Base-by-base conservation (phyloP, 805 yeast species). In the Saccharomycopsis microspora region DNA sequence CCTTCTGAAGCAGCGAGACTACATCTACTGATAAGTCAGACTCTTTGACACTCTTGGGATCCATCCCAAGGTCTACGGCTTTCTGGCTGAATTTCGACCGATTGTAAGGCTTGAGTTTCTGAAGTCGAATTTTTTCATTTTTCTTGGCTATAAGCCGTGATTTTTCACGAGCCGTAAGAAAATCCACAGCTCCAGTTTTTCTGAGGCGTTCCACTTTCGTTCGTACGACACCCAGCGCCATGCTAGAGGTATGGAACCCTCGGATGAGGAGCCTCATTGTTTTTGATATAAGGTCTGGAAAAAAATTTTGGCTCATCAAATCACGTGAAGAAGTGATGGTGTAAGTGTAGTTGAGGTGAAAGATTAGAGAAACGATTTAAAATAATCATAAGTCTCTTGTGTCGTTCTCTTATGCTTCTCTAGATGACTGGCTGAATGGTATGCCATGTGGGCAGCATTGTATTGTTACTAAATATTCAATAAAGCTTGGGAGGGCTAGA, bases 51-150 rank as follows among this genome's bases (percentile, higher is more conserved):
- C 40, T 8, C 7, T n/a, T 7, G 44, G 7, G 11, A 42, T 10
- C 32, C 34, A 35, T 31, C 32, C 41, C 27, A 31, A n/a, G 27
- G 11, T 6, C 8, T 42, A 8, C 27, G 11, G 29, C 35, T 10
- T 6, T 42, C 44, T 30, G 7, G 9, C 11, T 42, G 34, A 31
- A 42, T 31, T 29, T 42, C 27, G 32, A 35, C 9, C 10, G 10
- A 44, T 40, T 44, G 32, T 30, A 31, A 11, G 47, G 47, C 30
- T 43, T 27, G 32, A 40, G 29, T 8, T 29, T n/a, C 6, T 36
- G 7, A 5, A 10, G 7, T 8, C 10, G 6, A 4, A 30, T 37
- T 28, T 35, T 10, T 37, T 28, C 10, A 19, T 27, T n/a, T 36
- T 5, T n/a, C 34, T 36, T 35, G n/a, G 37, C 19, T 8, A 10